phyloP scores from a whole-genome alignment of 169 alveolate genomes.

The Perkinsus marinus region DNA sequence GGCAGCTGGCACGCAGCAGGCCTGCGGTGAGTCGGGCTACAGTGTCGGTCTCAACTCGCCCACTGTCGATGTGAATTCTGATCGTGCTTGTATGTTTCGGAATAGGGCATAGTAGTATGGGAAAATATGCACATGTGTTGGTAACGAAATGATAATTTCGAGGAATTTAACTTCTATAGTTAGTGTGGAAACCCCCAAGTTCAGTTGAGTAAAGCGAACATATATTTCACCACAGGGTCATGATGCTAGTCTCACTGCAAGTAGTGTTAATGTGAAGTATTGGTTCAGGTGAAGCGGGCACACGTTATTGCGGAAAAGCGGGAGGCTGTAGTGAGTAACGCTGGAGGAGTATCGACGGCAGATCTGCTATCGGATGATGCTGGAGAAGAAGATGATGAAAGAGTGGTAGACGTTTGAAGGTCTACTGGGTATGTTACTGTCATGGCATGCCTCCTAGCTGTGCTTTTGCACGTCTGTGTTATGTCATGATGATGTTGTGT shows the following conservation, averaged over 20 bases:
- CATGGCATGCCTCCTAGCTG: neutral
- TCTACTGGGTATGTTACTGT: neutral
- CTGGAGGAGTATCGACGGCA: neutral
- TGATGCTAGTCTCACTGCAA: too few species aligned
- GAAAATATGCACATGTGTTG: too few species aligned
- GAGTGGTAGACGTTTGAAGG: neutral
- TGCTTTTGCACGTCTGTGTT: neutral
- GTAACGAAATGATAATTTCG: too few species aligned
- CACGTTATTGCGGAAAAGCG: neutral
- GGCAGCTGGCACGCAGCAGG: neutral
- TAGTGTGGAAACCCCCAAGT: too few species aligned
- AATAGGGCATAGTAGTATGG: too few species aligned
- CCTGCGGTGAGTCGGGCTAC: neutral
- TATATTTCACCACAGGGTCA: too few species aligned
- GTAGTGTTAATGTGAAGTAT: too few species aligned
- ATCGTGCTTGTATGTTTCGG: too few species aligned
- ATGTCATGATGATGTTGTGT: neutral
- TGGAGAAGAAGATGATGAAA: neutral
- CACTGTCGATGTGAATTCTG: too few species aligned
- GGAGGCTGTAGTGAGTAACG: neutral
- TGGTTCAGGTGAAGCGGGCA: neutral
- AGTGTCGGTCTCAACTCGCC: too few species aligned
- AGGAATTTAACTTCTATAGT: too few species aligned
- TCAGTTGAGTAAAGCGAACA: too few species aligned
- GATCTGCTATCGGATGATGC: neutral